phyloP scores from a whole-genome alignment of 2,329 filamentous ascomycete genomes.

The Diaporthe sp. region DNA sequence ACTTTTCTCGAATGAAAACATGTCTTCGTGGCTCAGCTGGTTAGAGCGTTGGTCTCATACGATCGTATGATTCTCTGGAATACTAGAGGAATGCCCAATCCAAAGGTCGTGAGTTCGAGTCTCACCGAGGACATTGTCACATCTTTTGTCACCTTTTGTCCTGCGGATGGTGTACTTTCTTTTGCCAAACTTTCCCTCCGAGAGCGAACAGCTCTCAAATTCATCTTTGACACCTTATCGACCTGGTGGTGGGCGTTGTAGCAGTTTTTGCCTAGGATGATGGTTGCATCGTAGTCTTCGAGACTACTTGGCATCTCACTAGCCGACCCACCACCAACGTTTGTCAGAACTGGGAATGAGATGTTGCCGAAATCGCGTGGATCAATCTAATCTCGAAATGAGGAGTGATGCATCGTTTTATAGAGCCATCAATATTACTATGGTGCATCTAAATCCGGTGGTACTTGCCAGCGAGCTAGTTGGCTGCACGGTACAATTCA shows the following conservation, averaged over 20 bases:
- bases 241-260: neutral
- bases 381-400: neutral
- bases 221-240: neutral
- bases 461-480: too few species aligned
- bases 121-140: conserved; percentile 35
- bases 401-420: too few species aligned
- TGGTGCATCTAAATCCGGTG: neutral
- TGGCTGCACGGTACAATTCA: too few species aligned
- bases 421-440: neutral
- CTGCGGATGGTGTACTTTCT: fast-evolving
- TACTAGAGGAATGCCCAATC: conserved; percentile 45
- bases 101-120: conserved; percentile 48
- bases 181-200: neutral
- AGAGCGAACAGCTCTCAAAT: neutral
- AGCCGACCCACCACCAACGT: too few species aligned
- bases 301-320: neutral
- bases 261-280: neutral
- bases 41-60: conserved; percentile 56
- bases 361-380: neutral
- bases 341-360: neutral
- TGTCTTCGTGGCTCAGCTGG: conserved; percentile 54
- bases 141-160: neutral
- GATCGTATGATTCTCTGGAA: conserved; percentile 33
- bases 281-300: neutral
- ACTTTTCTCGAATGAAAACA: neutral